phyloP scores from a whole-genome alignment of 2,329 filamentous ascomycete species.

The Fusarium sp. region DNA sequence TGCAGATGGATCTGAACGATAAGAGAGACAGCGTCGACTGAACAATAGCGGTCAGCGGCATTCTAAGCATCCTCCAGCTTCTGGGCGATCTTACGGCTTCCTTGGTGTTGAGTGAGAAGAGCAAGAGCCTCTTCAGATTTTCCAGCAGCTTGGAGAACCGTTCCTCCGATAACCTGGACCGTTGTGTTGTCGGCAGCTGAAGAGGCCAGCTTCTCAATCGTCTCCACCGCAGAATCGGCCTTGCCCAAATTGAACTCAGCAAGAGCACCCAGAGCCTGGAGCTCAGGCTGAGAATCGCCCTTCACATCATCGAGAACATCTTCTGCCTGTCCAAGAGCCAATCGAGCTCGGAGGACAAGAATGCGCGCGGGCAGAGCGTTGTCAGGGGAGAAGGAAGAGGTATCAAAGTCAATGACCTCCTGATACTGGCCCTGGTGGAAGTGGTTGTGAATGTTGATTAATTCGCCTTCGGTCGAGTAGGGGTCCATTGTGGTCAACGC shows the following conservation, averaged over 20 bases:
- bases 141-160: slow-evolving; percentile 80
- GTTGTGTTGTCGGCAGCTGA: slow-evolving; percentile 76
- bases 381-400: slow-evolving; percentile 78
- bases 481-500: slow-evolving; percentile 67
- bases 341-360: slow-evolving; percentile 82
- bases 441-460: slow-evolving; percentile 76
- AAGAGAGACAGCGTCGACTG: slow-evolving; percentile 81
- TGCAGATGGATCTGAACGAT: slow-evolving; percentile 92
- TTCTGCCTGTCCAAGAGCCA: slow-evolving; percentile 82
- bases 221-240: slow-evolving; percentile 68
- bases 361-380: slow-evolving; percentile 82
- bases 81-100: slow-evolving; percentile 72
- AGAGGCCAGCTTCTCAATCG: slow-evolving; percentile 74
- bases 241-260: slow-evolving; percentile 74
- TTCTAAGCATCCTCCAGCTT: not conserved
- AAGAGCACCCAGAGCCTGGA: slow-evolving; percentile 80
- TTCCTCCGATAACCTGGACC: slow-evolving; percentile 86
- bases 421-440: slow-evolving; percentile 87
- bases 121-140: slow-evolving; percentile 87
- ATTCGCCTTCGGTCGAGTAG: slow-evolving; percentile 76
- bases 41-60: slow-evolving; percentile 38
- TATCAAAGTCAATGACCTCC: slow-evolving; percentile 86
- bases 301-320: slow-evolving; percentile 77
- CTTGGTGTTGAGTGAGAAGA: slow-evolving; percentile 84
- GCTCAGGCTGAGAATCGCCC: slow-evolving; percentile 74